Conservation (phyloP, 352 stramenopile species). For the Phytophthora uliginosa region DNA sequence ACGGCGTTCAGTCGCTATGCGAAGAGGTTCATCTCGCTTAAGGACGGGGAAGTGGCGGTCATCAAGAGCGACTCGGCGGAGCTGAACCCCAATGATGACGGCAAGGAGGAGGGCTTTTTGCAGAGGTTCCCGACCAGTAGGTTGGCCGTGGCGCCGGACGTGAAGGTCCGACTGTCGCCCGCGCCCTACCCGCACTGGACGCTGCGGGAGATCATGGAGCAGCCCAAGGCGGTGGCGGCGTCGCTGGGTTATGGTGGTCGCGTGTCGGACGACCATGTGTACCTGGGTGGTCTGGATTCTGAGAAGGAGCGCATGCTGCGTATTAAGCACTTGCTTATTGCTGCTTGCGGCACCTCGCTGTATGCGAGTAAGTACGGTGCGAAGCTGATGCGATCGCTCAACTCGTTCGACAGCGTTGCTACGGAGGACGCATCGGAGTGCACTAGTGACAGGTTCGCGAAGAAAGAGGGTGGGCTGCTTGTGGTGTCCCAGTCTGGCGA, state of each 20-base stretch:
- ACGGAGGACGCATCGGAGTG: conserved; percentile 94
- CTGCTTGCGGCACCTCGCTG: conserved; percentile 96
- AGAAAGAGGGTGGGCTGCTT: conserved; percentile 92
- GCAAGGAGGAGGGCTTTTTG: conserved; percentile 82
- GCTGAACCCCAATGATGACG: conserved; percentile 90
- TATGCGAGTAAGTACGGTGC: conserved; percentile 97
- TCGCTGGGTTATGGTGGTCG: conserved; percentile 96
- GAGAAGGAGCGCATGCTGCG: conserved; percentile 92
- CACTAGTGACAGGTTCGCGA: conserved; percentile 90
- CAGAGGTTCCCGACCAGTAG: conserved; percentile 90
- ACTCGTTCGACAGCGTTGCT: conserved; percentile 94
- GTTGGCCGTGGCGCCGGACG: conserved; percentile 93
- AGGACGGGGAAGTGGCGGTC: conserved; percentile 97
- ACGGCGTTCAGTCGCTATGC: conserved; percentile 96
- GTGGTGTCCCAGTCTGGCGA: conserved; percentile 99
- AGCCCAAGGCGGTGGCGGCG: conserved; percentile 97
- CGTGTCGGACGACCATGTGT: conserved; percentile 94
- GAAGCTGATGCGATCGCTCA: conserved; percentile 98
- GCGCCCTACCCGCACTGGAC: conserved; percentile 98
- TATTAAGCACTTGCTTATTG: conserved; percentile 96
- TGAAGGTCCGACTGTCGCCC: conserved; percentile 95
- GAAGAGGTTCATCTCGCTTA: conserved; percentile 98
- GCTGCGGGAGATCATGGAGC: conserved; percentile 96
- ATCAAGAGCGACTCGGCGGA: conserved; percentile 94
- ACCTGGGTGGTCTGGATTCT: conserved; percentile 94